Percentiles rank a stretch among this genome's conserved stretches.
These are phyloP conservation scores for Babesia bovis DNA, from an alignment of 169 alveolate genomes.

Conservation along the genomic window DNA sequence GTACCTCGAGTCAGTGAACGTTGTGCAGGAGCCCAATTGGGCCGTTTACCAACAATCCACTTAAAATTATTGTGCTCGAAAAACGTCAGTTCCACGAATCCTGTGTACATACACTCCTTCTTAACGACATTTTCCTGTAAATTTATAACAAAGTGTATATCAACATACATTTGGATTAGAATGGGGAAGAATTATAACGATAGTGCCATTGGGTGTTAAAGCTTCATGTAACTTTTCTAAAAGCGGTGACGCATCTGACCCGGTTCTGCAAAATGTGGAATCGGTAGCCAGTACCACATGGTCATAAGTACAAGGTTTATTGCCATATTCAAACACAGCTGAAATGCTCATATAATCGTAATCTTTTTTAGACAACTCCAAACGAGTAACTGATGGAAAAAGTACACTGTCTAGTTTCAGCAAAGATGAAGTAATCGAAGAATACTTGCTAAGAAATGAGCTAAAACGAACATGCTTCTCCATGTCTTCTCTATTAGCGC, in stretches of 20 bases:
- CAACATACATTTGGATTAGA: background rate
- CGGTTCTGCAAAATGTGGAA: conserved; percentile 9
- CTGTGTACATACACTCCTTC: conserved; percentile 61
- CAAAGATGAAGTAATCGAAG: conserved; percentile 18
- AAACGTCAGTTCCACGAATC: conserved; percentile 45
- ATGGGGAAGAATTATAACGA: conserved; percentile 22
- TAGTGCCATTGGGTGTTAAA: conserved; percentile 39
- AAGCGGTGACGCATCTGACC: conserved; percentile 33
- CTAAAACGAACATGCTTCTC: conserved; percentile 17
- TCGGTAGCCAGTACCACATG: conserved; percentile 26
- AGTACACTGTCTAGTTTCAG: conserved; percentile 31
- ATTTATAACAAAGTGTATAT: background rate
- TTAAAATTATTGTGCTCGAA: conserved; percentile 8
- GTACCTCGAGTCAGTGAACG: background rate
- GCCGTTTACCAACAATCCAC: conserved; percentile 44
- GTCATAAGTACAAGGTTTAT: conserved; percentile 14
- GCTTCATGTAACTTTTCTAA: conserved; percentile 41
- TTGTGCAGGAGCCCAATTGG: conserved; percentile 35
- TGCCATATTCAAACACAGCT: background rate
- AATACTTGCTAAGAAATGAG: background rate
- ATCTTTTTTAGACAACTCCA: background rate
- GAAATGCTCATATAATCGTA: conserved; percentile 3
- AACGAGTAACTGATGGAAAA: conserved; percentile 2
- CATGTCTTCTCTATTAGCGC: conserved; percentile 3
- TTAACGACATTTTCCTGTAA: conserved; percentile 19